Base-by-base conservation (phyloP, 176 grass and related monocot species). In the Aegilops longissima region DNA sequence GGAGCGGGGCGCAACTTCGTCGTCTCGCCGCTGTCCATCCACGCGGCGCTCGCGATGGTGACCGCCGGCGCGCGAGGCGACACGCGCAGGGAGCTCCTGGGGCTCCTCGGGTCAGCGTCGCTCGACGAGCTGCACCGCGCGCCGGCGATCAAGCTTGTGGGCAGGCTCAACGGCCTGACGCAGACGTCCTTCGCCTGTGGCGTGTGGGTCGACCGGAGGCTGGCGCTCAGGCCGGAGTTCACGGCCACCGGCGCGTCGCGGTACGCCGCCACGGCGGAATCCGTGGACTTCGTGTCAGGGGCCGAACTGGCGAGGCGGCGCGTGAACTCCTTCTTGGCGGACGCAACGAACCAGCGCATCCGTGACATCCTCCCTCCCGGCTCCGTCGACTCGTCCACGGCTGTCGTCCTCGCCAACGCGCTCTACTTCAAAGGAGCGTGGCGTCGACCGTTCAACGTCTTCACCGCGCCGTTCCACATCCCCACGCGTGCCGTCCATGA, bases 21-120 rank as follows among this genome's bases (percentile, higher is more conserved):
- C 29, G 4, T 85, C 30, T 85, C 73, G 62, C 83, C 73, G 74
- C 62, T 78, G 42, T 85, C 61, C 0, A 8, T 85, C 83, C 63
- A 86, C n/a, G 74, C 71, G 44, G 63, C 63, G 74, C 73, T 85
- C 74, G 45, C 84, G 25, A 23, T 87, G 77, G 85, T 87, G 54
- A 54, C 85, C 52, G 38, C 38, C 4, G 85, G 77, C 54, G 5
- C 77, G 3, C 8, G 2, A 0, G 85, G 85, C 25, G 54, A 64
- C 17, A 80, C 66, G 25, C 25, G 25, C 25, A 27, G 25, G 25
- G 25, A 27, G 25, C 25, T 27, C 25, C 85, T 87, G 29, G 5
- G 29, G 0, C 40, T 87, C 42, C 3, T 44, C 36, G 78, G 85
- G 1, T 47, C 69, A 5, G 21, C 1, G 12, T 87, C 78, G 21